A percentile compares a stretch with the other conserved stretches of the same genome.
phyloP scores from a whole-genome alignment of 768 basidiomycete genomes.

The Mycena latifolia region DNA sequence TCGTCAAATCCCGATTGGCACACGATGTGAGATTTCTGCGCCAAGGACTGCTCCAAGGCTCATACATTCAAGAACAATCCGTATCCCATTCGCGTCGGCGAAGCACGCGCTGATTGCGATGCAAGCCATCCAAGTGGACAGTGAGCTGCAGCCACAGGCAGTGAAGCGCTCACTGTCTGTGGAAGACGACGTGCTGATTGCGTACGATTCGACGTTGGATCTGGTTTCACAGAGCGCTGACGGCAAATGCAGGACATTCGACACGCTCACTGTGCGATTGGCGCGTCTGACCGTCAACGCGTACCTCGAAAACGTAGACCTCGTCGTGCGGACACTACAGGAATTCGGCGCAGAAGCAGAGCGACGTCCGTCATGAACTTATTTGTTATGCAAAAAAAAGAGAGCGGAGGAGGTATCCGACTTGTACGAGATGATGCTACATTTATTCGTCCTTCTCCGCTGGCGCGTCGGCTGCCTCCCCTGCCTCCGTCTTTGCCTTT shows the following conservation, averaged over 20 bases:
- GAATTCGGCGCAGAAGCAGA: conserved; percentile 82
- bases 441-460: conserved; percentile 53
- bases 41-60: conserved; percentile 15
- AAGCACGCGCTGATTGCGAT: conserved; percentile 87
- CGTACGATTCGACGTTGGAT: conserved; percentile 63
- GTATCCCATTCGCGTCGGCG: conserved; percentile 80
- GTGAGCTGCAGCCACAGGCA: conserved; percentile 84
- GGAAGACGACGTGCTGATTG: conserved; percentile 76
- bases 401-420: conserved; percentile 30
- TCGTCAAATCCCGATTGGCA: conserved; percentile 40
- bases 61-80: conserved; percentile 63
- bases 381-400: conserved; percentile 19
- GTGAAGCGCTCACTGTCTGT: conserved; percentile 81
- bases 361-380: conserved; percentile 37
- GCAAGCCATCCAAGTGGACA: conserved; percentile 88
- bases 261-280: conserved; percentile 86
- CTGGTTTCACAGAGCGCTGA: conserved; percentile 19
- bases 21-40: conserved; percentile 36
- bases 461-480: conserved; percentile 51
- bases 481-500: conserved; percentile 63
- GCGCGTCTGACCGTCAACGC: conserved; percentile 87
- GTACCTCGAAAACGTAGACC: conserved; percentile 90
- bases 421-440: conserved; percentile 29
- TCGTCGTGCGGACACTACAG: conserved; percentile 84
- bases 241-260: conserved; percentile 68